phyloP scores from a whole-genome alignment of 2,329 filamentous ascomycete species.

The Metarhizium anisopliae region DNA sequence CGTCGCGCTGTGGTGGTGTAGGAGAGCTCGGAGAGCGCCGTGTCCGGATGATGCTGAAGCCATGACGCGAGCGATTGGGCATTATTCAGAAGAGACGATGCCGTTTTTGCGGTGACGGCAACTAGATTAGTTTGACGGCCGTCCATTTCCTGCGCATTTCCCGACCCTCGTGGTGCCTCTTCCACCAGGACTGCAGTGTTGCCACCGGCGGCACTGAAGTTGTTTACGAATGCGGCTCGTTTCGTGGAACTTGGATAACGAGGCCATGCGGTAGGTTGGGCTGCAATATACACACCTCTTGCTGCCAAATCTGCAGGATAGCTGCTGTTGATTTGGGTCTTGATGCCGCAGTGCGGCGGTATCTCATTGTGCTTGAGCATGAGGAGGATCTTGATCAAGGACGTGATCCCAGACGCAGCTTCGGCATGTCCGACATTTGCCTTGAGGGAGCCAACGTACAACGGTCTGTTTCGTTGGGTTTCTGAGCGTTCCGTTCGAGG shows the following conservation, averaged over 20 bases:
- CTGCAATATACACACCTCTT: conserved; percentile 21
- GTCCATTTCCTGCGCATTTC: conserved; percentile 36
- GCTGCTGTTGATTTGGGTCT: not conserved
- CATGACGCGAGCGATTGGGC: conserved; percentile 43
- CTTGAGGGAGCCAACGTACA: conserved; percentile 56
- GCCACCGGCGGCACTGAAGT: conserved; percentile 63
- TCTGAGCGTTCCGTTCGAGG: conserved; percentile 33
- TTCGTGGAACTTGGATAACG: conserved; percentile 30
- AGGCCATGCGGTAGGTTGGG: conserved; percentile 40
- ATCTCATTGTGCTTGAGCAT: conserved; percentile 56
- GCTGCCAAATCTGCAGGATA: not conserved
- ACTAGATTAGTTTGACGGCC: conserved; percentile 49
- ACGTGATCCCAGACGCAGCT: conserved; percentile 51
- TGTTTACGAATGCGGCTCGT: conserved; percentile 49
- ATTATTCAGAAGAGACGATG: conserved; percentile 49
- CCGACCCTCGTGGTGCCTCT: conserved; percentile 37
- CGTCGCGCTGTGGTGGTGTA: conserved; percentile 62
- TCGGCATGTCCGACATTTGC: conserved; percentile 56
- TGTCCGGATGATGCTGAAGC: conserved; percentile 41
- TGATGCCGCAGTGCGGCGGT: conserved; percentile 40
- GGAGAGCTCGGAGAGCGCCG: conserved; percentile 47
- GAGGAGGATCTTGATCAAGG: conserved; percentile 54
- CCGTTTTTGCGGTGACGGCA: conserved; percentile 47
- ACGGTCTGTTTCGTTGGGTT: conserved; percentile 34
- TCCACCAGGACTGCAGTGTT: conserved; percentile 61